Evolutionary conservation across 441 rosid species (phyloP).

Genomic region (Erysimum pusillum): DNA sequence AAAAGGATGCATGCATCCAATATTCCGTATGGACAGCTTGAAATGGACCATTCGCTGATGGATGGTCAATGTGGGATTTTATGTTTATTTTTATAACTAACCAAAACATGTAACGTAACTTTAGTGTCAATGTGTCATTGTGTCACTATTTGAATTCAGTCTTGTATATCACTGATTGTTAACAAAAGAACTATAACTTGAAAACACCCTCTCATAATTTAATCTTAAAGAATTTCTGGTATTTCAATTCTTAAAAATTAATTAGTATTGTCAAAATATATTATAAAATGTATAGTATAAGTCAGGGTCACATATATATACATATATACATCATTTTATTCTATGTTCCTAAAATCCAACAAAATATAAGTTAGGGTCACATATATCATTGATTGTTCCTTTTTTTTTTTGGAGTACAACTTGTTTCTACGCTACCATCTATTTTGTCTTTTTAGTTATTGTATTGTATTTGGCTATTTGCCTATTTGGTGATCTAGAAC

Average conservation of each 20-base stretch:
- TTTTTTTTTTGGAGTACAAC: neutral
- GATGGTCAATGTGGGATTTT: constrained; percentile 19
- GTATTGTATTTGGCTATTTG: constrained; percentile 7
- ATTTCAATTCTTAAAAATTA: neutral
- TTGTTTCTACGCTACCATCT: constrained; percentile 17
- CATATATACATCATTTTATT: neutral
- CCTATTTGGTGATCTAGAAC: constrained; percentile 27
- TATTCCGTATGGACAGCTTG: constrained; percentile 19
- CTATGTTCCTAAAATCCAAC: constrained; percentile 9
- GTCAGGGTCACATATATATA: constrained; percentile 16
- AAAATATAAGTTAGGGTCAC: constrained; percentile 21
- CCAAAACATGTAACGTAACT: no score
- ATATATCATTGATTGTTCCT: constrained; percentile 11
- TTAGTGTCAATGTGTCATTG: neutral
- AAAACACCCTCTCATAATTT: neutral
- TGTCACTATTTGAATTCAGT: no score
- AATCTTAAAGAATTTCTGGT: neutral
- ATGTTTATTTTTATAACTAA: constrained; percentile 5
- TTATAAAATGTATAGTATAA: neutral
- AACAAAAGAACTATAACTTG: neutral
- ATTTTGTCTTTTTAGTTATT: constrained; percentile 2
- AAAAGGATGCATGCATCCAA: constrained; percentile 32
- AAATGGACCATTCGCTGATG: constrained; percentile 27
- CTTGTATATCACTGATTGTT: neutral
- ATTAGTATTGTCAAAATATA: neutral